Evolutionary conservation across 2,329 filamentous ascomycete genomes (phyloP).

Genomic region (Aspergillus ochraceus): DNA sequence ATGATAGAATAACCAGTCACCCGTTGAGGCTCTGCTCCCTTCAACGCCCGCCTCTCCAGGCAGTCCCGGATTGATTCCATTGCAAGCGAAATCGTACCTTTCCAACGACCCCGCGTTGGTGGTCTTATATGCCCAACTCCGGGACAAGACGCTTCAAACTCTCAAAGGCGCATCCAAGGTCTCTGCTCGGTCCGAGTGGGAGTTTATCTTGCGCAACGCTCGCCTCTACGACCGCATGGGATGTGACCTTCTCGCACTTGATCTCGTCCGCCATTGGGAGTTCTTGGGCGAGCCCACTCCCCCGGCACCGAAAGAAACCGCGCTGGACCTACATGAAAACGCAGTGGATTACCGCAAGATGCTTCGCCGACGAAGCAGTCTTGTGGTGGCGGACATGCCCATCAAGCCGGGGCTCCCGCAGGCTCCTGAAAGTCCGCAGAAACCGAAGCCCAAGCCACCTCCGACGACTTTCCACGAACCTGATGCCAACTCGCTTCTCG

Average conservation of each 20-base stretch:
- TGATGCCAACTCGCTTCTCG: slow-evolving; percentile 82
- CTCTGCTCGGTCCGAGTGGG: slow-evolving; percentile 77
- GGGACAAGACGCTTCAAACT: slow-evolving; percentile 78
- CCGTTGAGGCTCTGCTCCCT: slow-evolving; percentile 68
- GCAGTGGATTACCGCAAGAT: slow-evolving; percentile 64
- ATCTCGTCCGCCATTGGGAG: slow-evolving; percentile 64
- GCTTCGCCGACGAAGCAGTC: slow-evolving; percentile 69
- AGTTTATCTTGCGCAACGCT: slow-evolving; percentile 84
- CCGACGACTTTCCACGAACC: slow-evolving; percentile 88
- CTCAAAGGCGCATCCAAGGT: slow-evolving; percentile 82
- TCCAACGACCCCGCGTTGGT: slow-evolving; percentile 89
- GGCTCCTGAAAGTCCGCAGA: slow-evolving; percentile 38
- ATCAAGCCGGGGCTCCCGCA: slow-evolving; percentile 44
- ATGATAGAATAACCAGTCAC: slow-evolving; percentile 55
- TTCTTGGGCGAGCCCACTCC: slow-evolving; percentile 30
- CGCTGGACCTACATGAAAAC: slow-evolving; percentile 27
- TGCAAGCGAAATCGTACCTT: slow-evolving; percentile 76
- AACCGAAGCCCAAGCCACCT: slow-evolving; percentile 60
- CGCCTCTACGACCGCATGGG: slow-evolving; percentile 87
- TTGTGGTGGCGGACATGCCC: slow-evolving; percentile 72
- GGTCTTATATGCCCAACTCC: slow-evolving; percentile 81
- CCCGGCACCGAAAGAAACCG: slow-evolving; percentile 39
- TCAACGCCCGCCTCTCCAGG: slow-evolving; percentile 54
- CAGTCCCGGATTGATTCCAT: slow-evolving; percentile 56
- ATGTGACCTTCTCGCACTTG: slow-evolving; percentile 83